Conservation (phyloP, 129 eudicot genomes). For the Calendula officinalis region DNA sequence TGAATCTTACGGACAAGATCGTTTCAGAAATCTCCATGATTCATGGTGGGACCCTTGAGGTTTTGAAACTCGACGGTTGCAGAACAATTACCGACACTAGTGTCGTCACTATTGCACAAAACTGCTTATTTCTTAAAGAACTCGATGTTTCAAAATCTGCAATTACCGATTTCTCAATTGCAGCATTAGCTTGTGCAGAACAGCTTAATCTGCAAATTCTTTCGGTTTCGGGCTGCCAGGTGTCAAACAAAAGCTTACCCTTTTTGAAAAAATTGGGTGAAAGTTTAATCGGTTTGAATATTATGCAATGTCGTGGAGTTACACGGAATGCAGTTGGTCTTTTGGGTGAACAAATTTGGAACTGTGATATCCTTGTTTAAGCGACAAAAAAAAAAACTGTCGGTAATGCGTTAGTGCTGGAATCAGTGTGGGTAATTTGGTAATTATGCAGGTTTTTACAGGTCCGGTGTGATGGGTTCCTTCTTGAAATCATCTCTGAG, state of each 20-base stretch:
- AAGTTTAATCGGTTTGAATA: conserved; percentile 50
- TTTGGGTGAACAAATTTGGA: conserved; percentile 46
- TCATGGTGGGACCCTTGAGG: conserved; percentile 63
- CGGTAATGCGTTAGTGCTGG: conserved; percentile 5
- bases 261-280: conserved; percentile 53
- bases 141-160: conserved; percentile 60
- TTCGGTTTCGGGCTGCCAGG: conserved; percentile 51
- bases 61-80: conserved; percentile 69
- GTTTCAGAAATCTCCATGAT: conserved; percentile 44
- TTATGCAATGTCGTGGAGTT: conserved; percentile 52
- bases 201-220: conserved; percentile 53
- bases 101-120: conserved; percentile 47
- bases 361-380: conserved; percentile 67
- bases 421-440: background rate
- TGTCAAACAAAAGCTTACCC: conserved; percentile 58
- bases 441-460: conserved; percentile 43
- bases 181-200: conserved; percentile 52
- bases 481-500: conserved; percentile 24
- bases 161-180: conserved; percentile 59
- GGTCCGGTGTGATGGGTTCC: conserved; percentile 45
- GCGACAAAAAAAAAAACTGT: background rate
- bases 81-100: conserved; percentile 50
- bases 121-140: conserved; percentile 53
- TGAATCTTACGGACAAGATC: conserved; percentile 51
- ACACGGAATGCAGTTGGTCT: conserved; percentile 38